Evolutionary conservation across 495 filamentous ascomycete species (phyloP).

Genomic region (Daldinia caldariorum): DNA sequence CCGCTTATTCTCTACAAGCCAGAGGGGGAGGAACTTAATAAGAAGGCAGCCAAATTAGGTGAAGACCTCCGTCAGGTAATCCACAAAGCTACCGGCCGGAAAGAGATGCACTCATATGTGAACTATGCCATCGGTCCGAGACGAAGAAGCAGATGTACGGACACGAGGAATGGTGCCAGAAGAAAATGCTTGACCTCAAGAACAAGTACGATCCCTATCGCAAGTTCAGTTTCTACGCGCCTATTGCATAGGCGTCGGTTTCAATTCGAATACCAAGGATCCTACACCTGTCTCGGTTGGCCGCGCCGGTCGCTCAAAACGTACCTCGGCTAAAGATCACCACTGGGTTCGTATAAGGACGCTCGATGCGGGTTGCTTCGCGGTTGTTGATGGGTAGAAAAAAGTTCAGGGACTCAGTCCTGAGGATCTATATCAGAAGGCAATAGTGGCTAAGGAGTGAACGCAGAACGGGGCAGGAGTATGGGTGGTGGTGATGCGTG

Average conservation of each 20-base stretch:
- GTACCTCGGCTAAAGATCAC: background rate
- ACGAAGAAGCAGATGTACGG: slow-evolving; percentile 62
- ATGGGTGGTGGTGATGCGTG: background rate
- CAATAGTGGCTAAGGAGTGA: background rate
- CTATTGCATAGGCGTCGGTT: slow-evolving; percentile 50
- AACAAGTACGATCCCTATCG: slow-evolving; percentile 64
- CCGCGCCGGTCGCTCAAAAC: background rate
- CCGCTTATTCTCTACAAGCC: background rate
- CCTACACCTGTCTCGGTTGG: background rate
- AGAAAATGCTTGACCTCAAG: slow-evolving; percentile 59
- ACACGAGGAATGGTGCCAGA: slow-evolving; percentile 59
- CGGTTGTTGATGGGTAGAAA: background rate
- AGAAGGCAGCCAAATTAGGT: slow-evolving; percentile 48
- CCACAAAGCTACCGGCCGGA: slow-evolving; percentile 48
- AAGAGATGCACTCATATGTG: slow-evolving; percentile 61
- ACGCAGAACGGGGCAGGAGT: background rate
- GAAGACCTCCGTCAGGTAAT: slow-evolving; percentile 56
- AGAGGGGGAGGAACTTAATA: background rate
- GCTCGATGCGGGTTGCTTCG: background rate
- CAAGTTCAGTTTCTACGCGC: slow-evolving; percentile 64
- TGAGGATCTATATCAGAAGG: background rate
- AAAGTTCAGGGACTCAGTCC: background rate
- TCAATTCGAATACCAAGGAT: too few relatives aligned
- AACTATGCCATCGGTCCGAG: slow-evolving; percentile 62
- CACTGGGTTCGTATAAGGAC: background rate